Evolutionary conservation across 1,139 yeast genomes (phyloP).

Genomic region (Zhuliangozyma parablackwelliae): DNA sequence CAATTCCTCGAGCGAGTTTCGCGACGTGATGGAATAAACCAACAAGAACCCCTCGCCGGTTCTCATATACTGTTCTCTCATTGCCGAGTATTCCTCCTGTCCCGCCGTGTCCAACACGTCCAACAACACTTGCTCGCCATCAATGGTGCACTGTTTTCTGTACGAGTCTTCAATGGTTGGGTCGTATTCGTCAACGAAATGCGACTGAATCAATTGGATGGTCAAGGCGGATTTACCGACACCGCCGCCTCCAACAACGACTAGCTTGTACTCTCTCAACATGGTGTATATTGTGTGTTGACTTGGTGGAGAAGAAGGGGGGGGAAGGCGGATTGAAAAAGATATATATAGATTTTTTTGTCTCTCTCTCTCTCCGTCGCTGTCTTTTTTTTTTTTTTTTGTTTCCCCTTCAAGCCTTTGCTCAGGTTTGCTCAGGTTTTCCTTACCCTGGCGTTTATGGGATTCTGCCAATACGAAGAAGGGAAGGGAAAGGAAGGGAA

Average conservation of each 20-base stretch:
- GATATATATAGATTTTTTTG: too few species aligned
- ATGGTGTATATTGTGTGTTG: conserved; percentile 10
- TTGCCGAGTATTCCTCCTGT: conserved; percentile 93
- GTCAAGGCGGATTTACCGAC: conserved; percentile 97
- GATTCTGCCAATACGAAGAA: too few species aligned
- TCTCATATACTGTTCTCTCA: conserved; percentile 92
- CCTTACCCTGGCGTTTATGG: too few species aligned
- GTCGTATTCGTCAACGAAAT: conserved; percentile 93
- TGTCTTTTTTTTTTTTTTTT: too few species aligned
- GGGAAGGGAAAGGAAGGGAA: too few species aligned
- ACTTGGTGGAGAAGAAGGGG: too few species aligned
- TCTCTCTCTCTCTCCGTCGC: too few species aligned
- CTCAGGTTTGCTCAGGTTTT: too few species aligned
- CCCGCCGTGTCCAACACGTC: conserved; percentile 97
- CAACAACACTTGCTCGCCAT: conserved; percentile 46
- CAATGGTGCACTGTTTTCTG: conserved; percentile 52
- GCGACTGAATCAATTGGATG: conserved; percentile 83
- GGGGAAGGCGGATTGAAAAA: too few species aligned
- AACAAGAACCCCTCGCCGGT: conserved; percentile 84
- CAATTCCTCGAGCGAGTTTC: conserved; percentile 77
- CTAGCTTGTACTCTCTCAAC: conserved; percentile 74
- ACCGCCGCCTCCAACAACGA: conserved; percentile 98
- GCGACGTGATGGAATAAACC: conserved; percentile 88
- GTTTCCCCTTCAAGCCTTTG: too few species aligned
- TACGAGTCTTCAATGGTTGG: conserved; percentile 91